Evolutionary conservation across 2,329 filamentous ascomycete genomes (phyloP).

Genomic region (Hypoxylon sp.): DNA sequence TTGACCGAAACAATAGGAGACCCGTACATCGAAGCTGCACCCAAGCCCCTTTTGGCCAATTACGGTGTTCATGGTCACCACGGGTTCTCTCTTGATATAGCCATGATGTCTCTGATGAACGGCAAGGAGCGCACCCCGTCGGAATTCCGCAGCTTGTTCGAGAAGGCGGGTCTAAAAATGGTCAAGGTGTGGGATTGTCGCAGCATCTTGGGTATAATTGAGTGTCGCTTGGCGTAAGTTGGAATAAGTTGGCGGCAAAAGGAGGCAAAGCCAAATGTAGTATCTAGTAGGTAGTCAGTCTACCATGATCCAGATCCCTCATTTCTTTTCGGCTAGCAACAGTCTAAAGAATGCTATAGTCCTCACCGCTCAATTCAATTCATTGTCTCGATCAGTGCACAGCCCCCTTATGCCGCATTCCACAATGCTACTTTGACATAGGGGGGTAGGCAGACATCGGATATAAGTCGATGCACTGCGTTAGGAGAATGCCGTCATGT

Average conservation of each 20-base stretch:
- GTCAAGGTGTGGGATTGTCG: conserved; percentile 36
- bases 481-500: conserved; percentile 22
- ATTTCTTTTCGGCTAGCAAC: conserved; percentile 12
- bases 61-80: conserved; percentile 32
- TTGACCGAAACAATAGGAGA: conserved; percentile 33
- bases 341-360: conserved; percentile 14
- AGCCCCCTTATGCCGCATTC: conserved; percentile 20
- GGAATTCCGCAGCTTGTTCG: conserved; percentile 33
- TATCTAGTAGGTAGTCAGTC: too few species aligned
- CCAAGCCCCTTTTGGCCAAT: conserved; percentile 33
- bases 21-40: conserved; percentile 29
- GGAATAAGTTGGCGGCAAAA: not conserved
- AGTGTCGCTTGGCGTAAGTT: conserved; percentile 30
- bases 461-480: conserved; percentile 3
- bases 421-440: conserved; percentile 23
- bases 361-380: conserved; percentile 27
- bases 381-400: conserved; percentile 22
- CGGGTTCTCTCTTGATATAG: conserved; percentile 34
- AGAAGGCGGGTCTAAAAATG: conserved; percentile 31
- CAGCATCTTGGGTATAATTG: conserved; percentile 34
- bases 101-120: conserved; percentile 36
- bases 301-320: not conserved
- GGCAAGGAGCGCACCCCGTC: conserved; percentile 31
- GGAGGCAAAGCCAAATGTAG: conserved; percentile 1
- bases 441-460: conserved; percentile 10